A percentile compares a stretch with the other conserved stretches of the same genome.
Conservation (phyloP, 2,329 filamentous ascomycete genomes). For the Ceratocystis variospora region DNA sequence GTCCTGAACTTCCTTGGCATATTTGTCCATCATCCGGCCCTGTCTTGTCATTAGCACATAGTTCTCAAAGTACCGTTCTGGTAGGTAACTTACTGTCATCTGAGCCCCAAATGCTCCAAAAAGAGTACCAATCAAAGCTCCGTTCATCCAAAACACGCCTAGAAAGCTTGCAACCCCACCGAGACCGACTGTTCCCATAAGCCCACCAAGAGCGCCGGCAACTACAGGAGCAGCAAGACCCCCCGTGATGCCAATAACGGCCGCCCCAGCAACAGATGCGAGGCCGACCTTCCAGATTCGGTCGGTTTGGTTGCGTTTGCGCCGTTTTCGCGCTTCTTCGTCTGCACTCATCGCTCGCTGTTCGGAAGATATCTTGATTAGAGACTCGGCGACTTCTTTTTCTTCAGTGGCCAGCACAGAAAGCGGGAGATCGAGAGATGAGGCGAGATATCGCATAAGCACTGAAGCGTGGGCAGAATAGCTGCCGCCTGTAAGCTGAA, state of each 20-base stretch:
- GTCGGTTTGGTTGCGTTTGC: slow-evolving; percentile 53
- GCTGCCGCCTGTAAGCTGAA: slow-evolving; percentile 57
- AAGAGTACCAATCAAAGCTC: slow-evolving; percentile 69
- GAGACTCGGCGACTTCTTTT: slow-evolving; percentile 57
- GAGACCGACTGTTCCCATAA: slow-evolving; percentile 74
- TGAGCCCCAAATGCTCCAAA: slow-evolving; percentile 83
- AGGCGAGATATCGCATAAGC: slow-evolving; percentile 53
- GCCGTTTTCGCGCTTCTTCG: slow-evolving; percentile 58
- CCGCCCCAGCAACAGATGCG: slow-evolving; percentile 76
- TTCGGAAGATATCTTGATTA: slow-evolving; percentile 50
- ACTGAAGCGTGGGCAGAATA: slow-evolving; percentile 63
- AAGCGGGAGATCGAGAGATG: slow-evolving; percentile 49
- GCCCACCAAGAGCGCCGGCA: slow-evolving; percentile 66
- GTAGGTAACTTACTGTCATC: slow-evolving; percentile 37
- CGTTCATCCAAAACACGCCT: slow-evolving; percentile 73
- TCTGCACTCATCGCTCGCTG: slow-evolving; percentile 53
- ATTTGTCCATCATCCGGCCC: slow-evolving; percentile 76
- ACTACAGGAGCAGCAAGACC: slow-evolving; percentile 81
- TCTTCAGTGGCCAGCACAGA: slow-evolving; percentile 54
- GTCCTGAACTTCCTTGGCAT: slow-evolving; percentile 77
- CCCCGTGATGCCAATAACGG: slow-evolving; percentile 79
- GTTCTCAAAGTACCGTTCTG: neutral
- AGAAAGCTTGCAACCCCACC: slow-evolving; percentile 77
- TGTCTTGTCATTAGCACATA: slow-evolving; percentile 20
- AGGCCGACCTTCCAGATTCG: slow-evolving; percentile 84